A percentile compares a stretch with the other conserved stretches of the same genome.
These are phyloP conservation scores for Auriscalpium microsporum DNA, from an alignment of 768 basidiomycete species.

Conservation along the genomic window DNA sequence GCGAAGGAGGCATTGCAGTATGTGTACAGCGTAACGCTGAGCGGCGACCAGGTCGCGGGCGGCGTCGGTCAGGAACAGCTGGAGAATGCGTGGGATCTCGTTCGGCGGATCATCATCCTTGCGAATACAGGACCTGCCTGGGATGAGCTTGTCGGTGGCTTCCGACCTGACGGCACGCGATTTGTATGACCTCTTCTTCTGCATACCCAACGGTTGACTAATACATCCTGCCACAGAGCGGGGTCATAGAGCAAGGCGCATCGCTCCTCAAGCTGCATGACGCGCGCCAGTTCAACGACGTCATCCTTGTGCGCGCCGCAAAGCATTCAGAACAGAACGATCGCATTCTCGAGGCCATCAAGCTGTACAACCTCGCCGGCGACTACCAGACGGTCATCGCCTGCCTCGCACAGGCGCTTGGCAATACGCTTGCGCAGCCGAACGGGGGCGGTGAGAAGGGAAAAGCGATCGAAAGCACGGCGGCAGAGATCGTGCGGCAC, in stretches of 20 bases:
- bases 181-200: slow-evolving; percentile 44
- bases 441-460: slow-evolving; percentile 52
- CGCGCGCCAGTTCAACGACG: slow-evolving; percentile 61
- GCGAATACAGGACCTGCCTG: slow-evolving; percentile 75
- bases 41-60: slow-evolving; percentile 53
- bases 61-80: slow-evolving; percentile 79
- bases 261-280: slow-evolving; percentile 65
- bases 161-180: slow-evolving; percentile 81
- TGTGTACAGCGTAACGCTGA: slow-evolving; percentile 77
- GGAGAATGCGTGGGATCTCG: slow-evolving; percentile 73
- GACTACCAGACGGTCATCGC: slow-evolving; percentile 83
- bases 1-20: slow-evolving; percentile 93
- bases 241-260: slow-evolving; percentile 80
- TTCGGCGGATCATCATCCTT: slow-evolving; percentile 67
- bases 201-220: background rate
- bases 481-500: slow-evolving; percentile 69
- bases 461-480: slow-evolving; percentile 61
- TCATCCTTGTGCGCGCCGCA: slow-evolving; percentile 80
- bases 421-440: slow-evolving; percentile 69
- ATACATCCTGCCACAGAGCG: slow-evolving; percentile 43
- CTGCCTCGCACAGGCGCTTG: slow-evolving; percentile 81
- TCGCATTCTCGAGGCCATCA: slow-evolving; percentile 84
- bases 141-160: slow-evolving; percentile 93
- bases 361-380: slow-evolving; percentile 90
- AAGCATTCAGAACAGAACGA: slow-evolving; percentile 76